These are phyloP conservation scores for Pythium pyrilobum DNA, from an alignment of 352 stramenopile species.

Conservation along the genomic window DNA sequence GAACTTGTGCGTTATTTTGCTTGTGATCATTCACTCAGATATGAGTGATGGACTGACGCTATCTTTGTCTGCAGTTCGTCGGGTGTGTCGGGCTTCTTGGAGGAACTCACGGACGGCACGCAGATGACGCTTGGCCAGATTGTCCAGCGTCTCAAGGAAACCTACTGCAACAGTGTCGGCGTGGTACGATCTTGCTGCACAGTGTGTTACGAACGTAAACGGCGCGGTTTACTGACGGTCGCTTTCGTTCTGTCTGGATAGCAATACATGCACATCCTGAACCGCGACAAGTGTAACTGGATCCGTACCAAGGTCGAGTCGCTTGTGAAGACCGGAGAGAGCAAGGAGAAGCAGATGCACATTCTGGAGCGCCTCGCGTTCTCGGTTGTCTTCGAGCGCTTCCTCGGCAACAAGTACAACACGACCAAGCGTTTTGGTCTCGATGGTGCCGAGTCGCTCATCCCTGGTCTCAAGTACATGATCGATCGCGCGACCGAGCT, in stretches of 20 bases:
- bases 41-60: background rate
- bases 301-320: slow-evolving; percentile 89
- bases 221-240: no score
- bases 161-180: slow-evolving; percentile 96
- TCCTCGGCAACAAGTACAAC: slow-evolving; percentile 97
- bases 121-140: slow-evolving; percentile 95
- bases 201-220: no score
- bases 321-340: slow-evolving; percentile 60
- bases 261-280: slow-evolving; percentile 99
- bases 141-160: slow-evolving; percentile 91
- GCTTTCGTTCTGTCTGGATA: slow-evolving; percentile 14
- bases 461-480: slow-evolving; percentile 94
- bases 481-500: slow-evolving; percentile 94
- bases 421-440: slow-evolving; percentile 99
- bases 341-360: slow-evolving; percentile 94
- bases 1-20: slow-evolving; percentile 66
- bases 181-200: slow-evolving; percentile 67
- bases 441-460: slow-evolving; percentile 95
- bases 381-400: slow-evolving; percentile 98
- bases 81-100: slow-evolving; percentile 87
- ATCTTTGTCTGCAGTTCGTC: slow-evolving; percentile 41
- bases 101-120: slow-evolving; percentile 63
- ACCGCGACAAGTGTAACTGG: slow-evolving; percentile 97
- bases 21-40: background rate
- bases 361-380: slow-evolving; percentile 97